Evolutionary conservation across 768 basidiomycete species (phyloP), one percentile per base, ranked within the genome.

Genomic region (Rubroboletus pulcherrimus): DNA sequence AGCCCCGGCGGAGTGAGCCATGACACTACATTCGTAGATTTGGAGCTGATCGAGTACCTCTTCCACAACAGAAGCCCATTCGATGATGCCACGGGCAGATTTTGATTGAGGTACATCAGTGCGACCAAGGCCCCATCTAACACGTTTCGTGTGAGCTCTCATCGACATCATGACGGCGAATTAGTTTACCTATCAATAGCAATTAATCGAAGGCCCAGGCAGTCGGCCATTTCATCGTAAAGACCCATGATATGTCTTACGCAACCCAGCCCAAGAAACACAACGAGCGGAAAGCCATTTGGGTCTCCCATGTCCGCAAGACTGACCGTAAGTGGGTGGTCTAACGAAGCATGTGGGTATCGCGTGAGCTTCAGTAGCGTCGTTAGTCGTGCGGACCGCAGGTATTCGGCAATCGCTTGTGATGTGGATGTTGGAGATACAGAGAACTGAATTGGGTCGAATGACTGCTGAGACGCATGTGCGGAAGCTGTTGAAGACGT

Each of bases 1-100:
- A 11, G 92, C 89, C 19, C 96, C 96, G 10, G 96, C 96, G 19
- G 92, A 94, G 73, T 98, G 96, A 7, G 94, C 96, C 81, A 98
- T 85, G 37, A 99, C 77, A 64, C 91, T 90, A 68, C 90, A 96
- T 66, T 85, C 79, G 26, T 81, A 78, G 43, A 98, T 86, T 21
- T 81, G 79, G 47, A 97, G 75, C 54, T 84, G 74, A 63, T 96
- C 92, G 37, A 94, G 82, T 7, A 98, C 87, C 72, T 95, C 92
- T 63, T 93, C 90, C 3, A 98, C 92, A 1, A 93, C 87, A 5
- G 79, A 79, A 9, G 93, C 86, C 96, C 96, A 99, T 65, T 93
- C 89, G 57, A 87, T 81, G 55, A 97, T 86, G 12, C 92, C 93
- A 61, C 88, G 82, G 4, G 85, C 79, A 35, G 84, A 79, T 74